Percentiles rank a stretch among this genome's conserved stretches.
Conservation (phyloP, 1,284 basidiomycete species). For the Moesziomyces globuligerus region DNA sequence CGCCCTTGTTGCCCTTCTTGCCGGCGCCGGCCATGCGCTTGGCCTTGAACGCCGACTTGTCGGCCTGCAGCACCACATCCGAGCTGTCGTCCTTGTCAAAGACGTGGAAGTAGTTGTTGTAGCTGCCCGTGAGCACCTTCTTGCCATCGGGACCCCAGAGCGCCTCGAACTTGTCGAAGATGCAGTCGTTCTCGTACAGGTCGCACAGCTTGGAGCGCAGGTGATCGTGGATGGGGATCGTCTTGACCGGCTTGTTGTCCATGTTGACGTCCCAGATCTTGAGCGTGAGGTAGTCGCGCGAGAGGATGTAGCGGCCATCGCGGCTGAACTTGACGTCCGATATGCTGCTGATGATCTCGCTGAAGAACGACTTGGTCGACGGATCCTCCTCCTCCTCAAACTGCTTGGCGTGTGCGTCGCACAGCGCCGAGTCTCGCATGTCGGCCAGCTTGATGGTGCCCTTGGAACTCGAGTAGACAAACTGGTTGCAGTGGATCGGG, state of each 20-base stretch:
- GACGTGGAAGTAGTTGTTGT: conserved; percentile 99
- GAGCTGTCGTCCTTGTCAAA: conserved; percentile 90
- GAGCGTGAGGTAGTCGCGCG: conserved; percentile 94
- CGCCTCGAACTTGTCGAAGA: conserved; percentile 95
- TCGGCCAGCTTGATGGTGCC: conserved; percentile 99
- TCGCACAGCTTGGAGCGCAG: conserved; percentile 97
- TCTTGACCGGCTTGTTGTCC: conserved; percentile 95
- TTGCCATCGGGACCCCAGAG: conserved; percentile 65
- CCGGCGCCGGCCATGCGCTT: conserved; percentile 85
- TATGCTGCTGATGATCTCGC: conserved; percentile 99
- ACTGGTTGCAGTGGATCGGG: conserved; percentile 94
- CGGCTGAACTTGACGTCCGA: conserved; percentile 99
- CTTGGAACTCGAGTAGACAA: conserved; percentile 99
- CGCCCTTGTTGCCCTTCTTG: conserved; percentile 76
- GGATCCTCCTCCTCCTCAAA: conserved; percentile 91
- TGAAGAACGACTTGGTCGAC: conserved; percentile 97
- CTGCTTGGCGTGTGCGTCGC: conserved; percentile 92
- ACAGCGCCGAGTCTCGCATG: conserved; percentile 97
- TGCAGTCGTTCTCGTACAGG: conserved; percentile 99
- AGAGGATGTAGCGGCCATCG: conserved; percentile 95
- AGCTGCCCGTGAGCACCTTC: conserved; percentile 80
- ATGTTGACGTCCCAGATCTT: conserved; percentile 99
- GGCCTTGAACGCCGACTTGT: conserved; percentile 99
- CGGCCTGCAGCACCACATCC: conserved; percentile 94
- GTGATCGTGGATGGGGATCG: conserved; percentile 98